Evolutionary conservation across 179 eudicot species (phyloP).

Genomic region (Corrigiola litoralis): DNA sequence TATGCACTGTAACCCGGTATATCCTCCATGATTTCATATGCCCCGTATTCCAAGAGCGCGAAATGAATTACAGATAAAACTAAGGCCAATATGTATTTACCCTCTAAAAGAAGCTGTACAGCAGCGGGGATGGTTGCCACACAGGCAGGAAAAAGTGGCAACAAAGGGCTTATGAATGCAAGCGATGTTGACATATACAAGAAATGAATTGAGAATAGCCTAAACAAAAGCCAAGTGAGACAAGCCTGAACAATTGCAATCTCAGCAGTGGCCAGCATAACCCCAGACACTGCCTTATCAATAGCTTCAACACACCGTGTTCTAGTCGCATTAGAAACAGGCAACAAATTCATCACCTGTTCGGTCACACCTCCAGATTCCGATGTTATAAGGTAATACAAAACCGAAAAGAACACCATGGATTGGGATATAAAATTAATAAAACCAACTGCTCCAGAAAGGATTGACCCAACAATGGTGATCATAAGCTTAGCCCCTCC

Average conservation of each 20-base stretch:
- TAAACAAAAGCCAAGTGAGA: conserved; percentile 90
- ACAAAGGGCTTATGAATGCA: conserved; percentile 69
- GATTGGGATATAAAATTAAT: conserved; percentile 72
- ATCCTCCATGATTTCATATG: conserved; percentile 71
- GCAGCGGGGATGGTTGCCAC: conserved; percentile 73
- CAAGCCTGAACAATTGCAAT: conserved; percentile 86
- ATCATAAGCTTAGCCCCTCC: conserved; percentile 68
- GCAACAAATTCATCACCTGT: conserved; percentile 73
- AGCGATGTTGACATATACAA: conserved; percentile 80
- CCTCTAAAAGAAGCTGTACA: conserved; percentile 64
- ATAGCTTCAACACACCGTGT: conserved; percentile 80
- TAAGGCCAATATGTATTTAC: conserved; percentile 55
- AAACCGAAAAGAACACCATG: conserved; percentile 91
- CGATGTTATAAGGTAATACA: conserved; percentile 84
- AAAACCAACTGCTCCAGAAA: conserved; percentile 80
- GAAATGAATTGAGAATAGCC: conserved; percentile 77
- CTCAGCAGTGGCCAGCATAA: conserved; percentile 75
- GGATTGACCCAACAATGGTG: conserved; percentile 47
- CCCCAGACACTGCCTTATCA: conserved; percentile 81
- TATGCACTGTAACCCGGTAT: conserved; percentile 71
- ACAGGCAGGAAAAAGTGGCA: conserved; percentile 76
- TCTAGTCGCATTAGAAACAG: conserved; percentile 58
- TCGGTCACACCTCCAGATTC: conserved; percentile 84
- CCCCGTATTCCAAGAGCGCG: conserved; percentile 74
- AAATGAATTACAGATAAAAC: conserved; percentile 57